Base-by-base conservation (phyloP, 371 early-diverging fungal genomes). In the Globomyces sp. region DNA sequence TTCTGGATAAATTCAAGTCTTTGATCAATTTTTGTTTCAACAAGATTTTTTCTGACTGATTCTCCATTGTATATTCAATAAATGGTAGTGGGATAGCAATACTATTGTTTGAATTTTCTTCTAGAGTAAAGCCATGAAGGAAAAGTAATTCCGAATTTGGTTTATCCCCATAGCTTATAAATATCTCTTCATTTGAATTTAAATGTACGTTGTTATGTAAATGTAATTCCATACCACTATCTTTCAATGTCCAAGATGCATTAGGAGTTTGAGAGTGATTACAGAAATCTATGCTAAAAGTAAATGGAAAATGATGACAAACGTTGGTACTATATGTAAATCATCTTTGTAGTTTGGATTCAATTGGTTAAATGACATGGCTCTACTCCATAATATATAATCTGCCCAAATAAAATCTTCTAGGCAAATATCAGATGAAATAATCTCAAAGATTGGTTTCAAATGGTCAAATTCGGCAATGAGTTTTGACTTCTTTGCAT, bases 241-340 rank as follows among this genome's bases (percentile, higher is more conserved):
- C 13, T 42, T 72, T 70, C 0, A 77, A 66, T 36, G 79, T 69
- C 87, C 87, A 86, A 0, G 83, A 77, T 10, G 82, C 74, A 40
- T 74, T 85, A 2, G 85, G 72, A 3, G 61, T 24, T 0, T 58
- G 37, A 0, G 80, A 73, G 55, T 86, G 87, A 55, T 86, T 86
- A 37, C 84, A 85, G 72, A 86, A 80, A 68, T 86, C 87, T 49
- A 86, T 72, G n/a, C 75, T 77, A 0, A 85, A 85, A 1, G 40
- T 39, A 55, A 55, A 24, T 24, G 24, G 24, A 24, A 24, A 24
- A 24, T 24, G 24, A 24, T 24, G 24, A 24, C 24, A 24, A 24
- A 24, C 24, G 0, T 55, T 6, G 40, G 40, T 9, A 55, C 39
- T 40, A 36, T 39, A 39, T 55, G 40, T 55, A 5, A 36, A 39